phyloP scores from a whole-genome alignment of 768 basidiomycete species.

The Phylloporus sp. region DNA sequence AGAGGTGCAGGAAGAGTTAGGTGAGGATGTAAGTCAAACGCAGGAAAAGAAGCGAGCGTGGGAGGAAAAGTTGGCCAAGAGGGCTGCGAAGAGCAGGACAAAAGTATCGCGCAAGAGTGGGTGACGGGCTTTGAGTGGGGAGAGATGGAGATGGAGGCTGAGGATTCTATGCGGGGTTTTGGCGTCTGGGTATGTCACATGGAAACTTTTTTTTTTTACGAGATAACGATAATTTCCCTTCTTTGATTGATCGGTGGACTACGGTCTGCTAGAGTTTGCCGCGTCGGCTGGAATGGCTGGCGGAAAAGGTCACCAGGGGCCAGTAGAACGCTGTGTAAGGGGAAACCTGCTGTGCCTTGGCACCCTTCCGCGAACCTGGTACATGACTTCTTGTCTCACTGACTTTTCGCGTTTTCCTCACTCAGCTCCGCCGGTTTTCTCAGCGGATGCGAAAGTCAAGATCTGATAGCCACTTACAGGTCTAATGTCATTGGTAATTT shows the following conservation, averaged over 20 bases:
- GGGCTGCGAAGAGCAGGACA: slow-evolving; percentile 32
- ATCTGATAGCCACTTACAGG: not conserved
- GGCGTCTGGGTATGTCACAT: slow-evolving; percentile 9
- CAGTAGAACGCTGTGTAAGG: not conserved
- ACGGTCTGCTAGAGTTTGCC: not conserved
- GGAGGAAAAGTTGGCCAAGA: slow-evolving; percentile 37
- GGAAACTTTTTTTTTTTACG: not conserved
- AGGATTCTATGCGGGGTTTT: not conserved
- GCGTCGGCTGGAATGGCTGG: not conserved
- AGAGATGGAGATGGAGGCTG: not conserved
- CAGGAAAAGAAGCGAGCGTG: slow-evolving; percentile 60
- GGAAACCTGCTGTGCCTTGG: not conserved
- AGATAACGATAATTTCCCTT: not conserved
- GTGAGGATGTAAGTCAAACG: slow-evolving; percentile 59
- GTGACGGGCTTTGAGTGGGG: slow-evolving; percentile 4
- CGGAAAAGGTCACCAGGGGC: not conserved
- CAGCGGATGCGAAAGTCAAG: not conserved
- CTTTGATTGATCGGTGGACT: not conserved
- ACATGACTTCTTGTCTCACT: not conserved
- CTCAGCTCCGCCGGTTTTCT: not conserved
- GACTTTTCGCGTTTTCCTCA: not conserved
- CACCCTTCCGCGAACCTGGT: not conserved
- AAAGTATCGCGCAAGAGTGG: slow-evolving; percentile 22
- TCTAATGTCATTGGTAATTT: not conserved
- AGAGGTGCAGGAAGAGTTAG: slow-evolving; percentile 48